A percentile compares a stretch with the other conserved stretches of the same genome.
phyloP scores from a whole-genome alignment of 805 yeast genomes.

The Phaffomyces opuntiae region DNA sequence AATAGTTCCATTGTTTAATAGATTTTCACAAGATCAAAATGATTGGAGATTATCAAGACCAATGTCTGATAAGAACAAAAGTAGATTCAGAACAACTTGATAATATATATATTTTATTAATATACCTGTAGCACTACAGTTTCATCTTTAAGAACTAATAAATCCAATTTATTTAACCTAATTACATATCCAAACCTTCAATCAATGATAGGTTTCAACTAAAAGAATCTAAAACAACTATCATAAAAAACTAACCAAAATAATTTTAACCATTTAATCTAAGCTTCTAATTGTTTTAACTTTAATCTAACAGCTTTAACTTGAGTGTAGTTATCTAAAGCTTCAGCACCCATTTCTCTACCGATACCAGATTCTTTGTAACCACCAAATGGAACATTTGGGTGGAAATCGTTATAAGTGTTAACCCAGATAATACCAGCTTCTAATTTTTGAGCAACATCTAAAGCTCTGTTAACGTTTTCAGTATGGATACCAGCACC shows the following conservation, averaged over 20 bases:
- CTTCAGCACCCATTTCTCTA: constrained; percentile 81
- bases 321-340: constrained; percentile 69
- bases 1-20: constrained; percentile 9
- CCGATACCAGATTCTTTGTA: constrained; percentile 77
- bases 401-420: constrained; percentile 74
- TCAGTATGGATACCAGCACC: constrained; percentile 78
- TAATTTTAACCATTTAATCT: background rate
- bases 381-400: constrained; percentile 76
- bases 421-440: constrained; percentile 80
- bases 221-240: background rate
- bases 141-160: background rate
- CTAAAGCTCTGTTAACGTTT: constrained; percentile 52
- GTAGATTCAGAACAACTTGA: constrained; percentile 4
- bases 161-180: constrained; percentile 1
- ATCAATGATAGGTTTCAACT: constrained; percentile 4
- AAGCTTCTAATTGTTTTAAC: constrained; percentile 7
- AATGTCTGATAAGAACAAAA: constrained; percentile 3
- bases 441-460: constrained; percentile 55
- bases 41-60: constrained; percentile 9
- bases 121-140: too few relatives aligned
- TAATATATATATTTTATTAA: too few relatives aligned
- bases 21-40: constrained; percentile 6
- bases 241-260: too few relatives aligned
- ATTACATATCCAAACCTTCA: constrained; percentile 2
- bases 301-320: constrained; percentile 66